Evolutionary conservation across 306 rosid species (phyloP).

Genomic region (Ceratonia siliqua): DNA sequence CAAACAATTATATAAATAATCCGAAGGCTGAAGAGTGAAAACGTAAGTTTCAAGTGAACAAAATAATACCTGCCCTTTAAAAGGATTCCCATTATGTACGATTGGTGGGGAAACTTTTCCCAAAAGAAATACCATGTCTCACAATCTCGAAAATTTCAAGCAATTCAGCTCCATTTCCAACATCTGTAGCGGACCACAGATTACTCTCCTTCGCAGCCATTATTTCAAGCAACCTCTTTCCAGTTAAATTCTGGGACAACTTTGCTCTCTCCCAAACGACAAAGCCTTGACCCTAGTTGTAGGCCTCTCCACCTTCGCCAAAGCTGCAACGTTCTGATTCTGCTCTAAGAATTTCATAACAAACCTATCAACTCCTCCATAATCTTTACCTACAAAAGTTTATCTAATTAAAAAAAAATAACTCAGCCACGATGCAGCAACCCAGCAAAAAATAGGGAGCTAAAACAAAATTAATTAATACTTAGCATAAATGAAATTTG

Average conservation of each 20-base stretch:
- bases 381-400: slow-evolving; percentile 76
- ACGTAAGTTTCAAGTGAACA: slow-evolving; percentile 22
- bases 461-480: too few relatives aligned
- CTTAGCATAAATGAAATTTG: too few relatives aligned
- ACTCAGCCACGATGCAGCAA: too few relatives aligned
- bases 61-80: background rate
- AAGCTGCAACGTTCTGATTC: slow-evolving; percentile 70
- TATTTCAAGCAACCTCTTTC: slow-evolving; percentile 77
- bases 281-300: slow-evolving; percentile 49
- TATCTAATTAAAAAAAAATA: background rate
- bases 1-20: background rate
- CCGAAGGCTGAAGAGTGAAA: too few relatives aligned
- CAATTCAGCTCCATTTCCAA: slow-evolving; percentile 76
- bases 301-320: slow-evolving; percentile 46
- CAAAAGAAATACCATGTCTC: slow-evolving; percentile 14
- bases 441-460: too few relatives aligned
- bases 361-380: slow-evolving; percentile 58
- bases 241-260: slow-evolving; percentile 74
- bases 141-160: slow-evolving; percentile 83
- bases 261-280: slow-evolving; percentile 68
- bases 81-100: background rate
- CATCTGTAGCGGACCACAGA: slow-evolving; percentile 88
- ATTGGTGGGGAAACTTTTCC: background rate
- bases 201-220: slow-evolving; percentile 84
- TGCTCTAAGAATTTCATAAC: slow-evolving; percentile 70